These are phyloP conservation scores for Vitis rupestris DNA, from an alignment of 164 flowering plant genomes.

Conservation along the genomic window DNA sequence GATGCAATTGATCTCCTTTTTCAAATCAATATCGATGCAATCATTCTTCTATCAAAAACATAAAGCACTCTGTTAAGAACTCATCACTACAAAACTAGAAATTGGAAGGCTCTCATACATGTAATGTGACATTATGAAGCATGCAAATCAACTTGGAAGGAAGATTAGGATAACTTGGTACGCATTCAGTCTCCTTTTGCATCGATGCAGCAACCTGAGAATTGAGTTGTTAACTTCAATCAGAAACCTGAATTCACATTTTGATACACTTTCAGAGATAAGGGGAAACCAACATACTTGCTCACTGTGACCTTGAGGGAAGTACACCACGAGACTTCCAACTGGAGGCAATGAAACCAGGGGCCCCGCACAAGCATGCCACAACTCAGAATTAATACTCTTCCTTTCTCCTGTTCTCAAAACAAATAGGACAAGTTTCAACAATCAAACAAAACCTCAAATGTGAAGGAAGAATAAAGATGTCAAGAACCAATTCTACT, in stretches of 20 bases:
- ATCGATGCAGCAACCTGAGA: conserved; percentile 97
- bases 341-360: conserved; percentile 89
- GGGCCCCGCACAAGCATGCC: conserved; percentile 99
- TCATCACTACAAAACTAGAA: not conserved
- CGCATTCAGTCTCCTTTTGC: conserved; percentile 82
- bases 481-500: not conserved
- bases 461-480: not conserved
- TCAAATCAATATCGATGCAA: not conserved
- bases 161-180: conserved; percentile 93
- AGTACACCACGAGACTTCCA: conserved; percentile 94
- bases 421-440: conserved; percentile 1
- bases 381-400: conserved; percentile 87
- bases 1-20: too few species aligned
- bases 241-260: conserved; percentile 7
- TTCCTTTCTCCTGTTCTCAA: conserved; percentile 64
- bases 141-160: conserved; percentile 92
- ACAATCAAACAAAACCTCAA: not conserved
- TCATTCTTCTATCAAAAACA: not conserved
- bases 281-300: conserved; percentile 47
- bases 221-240: not conserved
- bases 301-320: conserved; percentile 99
- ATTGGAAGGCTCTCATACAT: conserved; percentile 47
- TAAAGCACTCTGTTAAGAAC: not conserved
- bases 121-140: conserved; percentile 86
- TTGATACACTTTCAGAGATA: not conserved